Percentiles rank a stretch among this genome's conserved stretches.
phyloP scores from a whole-genome alignment of 768 basidiomycete species.

The Pholiota microspora region DNA sequence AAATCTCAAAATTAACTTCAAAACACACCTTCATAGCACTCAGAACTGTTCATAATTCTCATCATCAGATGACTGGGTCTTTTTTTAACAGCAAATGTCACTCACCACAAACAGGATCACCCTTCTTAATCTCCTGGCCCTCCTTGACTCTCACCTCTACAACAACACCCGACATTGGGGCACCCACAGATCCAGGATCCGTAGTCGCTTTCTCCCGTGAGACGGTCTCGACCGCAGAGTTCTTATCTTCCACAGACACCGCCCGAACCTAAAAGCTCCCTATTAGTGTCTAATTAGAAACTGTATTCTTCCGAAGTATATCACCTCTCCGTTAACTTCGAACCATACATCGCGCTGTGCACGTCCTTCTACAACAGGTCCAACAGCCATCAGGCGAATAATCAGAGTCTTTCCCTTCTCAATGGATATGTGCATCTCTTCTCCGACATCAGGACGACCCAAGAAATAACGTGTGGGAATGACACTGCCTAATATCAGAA shows the following conservation, averaged over 20 bases:
- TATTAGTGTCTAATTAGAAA: slow-evolving; percentile 13
- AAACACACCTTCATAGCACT: slow-evolving; percentile 91
- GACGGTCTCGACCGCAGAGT: slow-evolving; percentile 93
- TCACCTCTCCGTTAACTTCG: slow-evolving; percentile 94
- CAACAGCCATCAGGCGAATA: slow-evolving; percentile 92
- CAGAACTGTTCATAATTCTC: slow-evolving; percentile 53
- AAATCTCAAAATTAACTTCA: slow-evolving; percentile 8
- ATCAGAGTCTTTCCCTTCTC: slow-evolving; percentile 97
- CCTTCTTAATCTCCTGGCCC: slow-evolving; percentile 96
- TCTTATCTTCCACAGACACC: slow-evolving; percentile 93
- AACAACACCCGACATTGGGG: slow-evolving; percentile 97
- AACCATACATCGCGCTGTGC: slow-evolving; percentile 98
- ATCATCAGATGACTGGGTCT: slow-evolving; percentile 19
- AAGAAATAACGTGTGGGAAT: slow-evolving; percentile 98
- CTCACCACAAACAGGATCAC: slow-evolving; percentile 90
- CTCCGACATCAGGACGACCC: slow-evolving; percentile 84
- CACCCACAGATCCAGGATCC: slow-evolving; percentile 96
- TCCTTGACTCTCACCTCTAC: slow-evolving; percentile 98
- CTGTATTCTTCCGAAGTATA: slow-evolving; percentile 14
- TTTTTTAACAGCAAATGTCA: slow-evolving; percentile 20
- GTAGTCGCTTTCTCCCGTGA: slow-evolving; percentile 91
- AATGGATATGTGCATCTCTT: slow-evolving; percentile 96
- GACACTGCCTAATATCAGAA: slow-evolving; percentile 51
- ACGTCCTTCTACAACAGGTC: slow-evolving; percentile 87
- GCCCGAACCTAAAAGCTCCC: slow-evolving; percentile 72